Percentiles rank a stretch among this genome's conserved stretches.
Evolutionary conservation across 305 asterid genomes (phyloP).

Genomic region (Solanum aculeatissimum): DNA sequence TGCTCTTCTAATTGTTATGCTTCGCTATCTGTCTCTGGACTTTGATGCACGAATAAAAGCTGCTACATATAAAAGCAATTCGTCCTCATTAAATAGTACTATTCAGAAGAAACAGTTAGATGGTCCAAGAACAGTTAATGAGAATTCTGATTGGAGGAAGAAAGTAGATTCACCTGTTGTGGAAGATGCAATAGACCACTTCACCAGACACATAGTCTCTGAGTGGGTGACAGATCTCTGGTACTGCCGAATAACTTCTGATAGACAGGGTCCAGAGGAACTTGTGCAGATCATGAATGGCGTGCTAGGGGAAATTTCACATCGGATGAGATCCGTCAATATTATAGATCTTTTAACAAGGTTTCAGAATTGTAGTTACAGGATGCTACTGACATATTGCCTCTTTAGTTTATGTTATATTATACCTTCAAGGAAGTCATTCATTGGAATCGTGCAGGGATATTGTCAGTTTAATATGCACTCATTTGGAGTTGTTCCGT

Average conservation of each 20-base stretch:
- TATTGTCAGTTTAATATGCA: constrained; percentile 42
- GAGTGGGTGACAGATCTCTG: constrained; percentile 98
- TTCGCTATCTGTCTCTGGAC: constrained; percentile 79
- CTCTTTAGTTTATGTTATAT: constrained; percentile 1
- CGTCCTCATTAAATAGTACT: constrained; percentile 30
- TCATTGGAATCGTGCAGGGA: constrained; percentile 54
- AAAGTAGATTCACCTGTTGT: constrained; percentile 90
- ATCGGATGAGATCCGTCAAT: constrained; percentile 72
- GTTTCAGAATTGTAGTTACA: constrained; percentile 19
- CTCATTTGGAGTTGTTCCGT: constrained; percentile 79
- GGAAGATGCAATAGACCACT: constrained; percentile 87
- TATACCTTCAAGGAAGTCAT: constrained; percentile 12
- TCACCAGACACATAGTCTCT: constrained; percentile 80
- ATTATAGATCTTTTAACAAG: constrained; percentile 87
- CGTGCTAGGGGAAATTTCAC: constrained; percentile 71
- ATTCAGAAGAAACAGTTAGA: constrained; percentile 28
- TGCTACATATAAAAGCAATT: constrained; percentile 56
- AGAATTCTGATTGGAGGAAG: constrained; percentile 70
- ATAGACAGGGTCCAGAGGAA: constrained; percentile 90
- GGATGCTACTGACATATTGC: constrained; percentile 12
- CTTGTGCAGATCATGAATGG: constrained; percentile 79
- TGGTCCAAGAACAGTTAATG: constrained; percentile 18
- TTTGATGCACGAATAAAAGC: constrained; percentile 76
- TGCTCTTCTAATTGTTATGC: constrained; percentile 39
- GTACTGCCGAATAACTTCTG: constrained; percentile 92